Base-by-base conservation (phyloP, 768 basidiomycete species). In the Tulasnella sp. region DNA sequence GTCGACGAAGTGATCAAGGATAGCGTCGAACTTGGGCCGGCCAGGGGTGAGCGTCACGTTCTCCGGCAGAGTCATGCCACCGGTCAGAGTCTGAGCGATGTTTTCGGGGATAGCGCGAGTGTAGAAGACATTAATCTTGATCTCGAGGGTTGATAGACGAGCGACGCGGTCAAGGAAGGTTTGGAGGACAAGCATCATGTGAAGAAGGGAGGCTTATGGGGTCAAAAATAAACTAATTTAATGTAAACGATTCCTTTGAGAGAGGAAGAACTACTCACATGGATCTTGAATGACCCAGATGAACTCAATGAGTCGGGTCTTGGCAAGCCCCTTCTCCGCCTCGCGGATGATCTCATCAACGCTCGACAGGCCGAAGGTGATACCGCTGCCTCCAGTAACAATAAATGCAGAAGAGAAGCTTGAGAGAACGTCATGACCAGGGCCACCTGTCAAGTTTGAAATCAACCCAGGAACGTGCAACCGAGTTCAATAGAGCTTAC, bases 311-410 rank as follows among this genome's bases (percentile, higher is more conserved):
- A 83, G 77, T 74, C 87, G 85, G 12, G 86, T 81, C 64, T 87
- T 83, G 67, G 86, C 86, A 36, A 80, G 79, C 9, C 86, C 85
- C 14, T 79, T 78, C 0, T 83, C 79, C 73, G 78, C 79, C 69
- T 80, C 78, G 75, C 79, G 79, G 39, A 92, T 83, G 32, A 93
- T 82, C 69, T 92, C 90, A 72, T 89, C 84, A 11, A 89, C 83
- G 1, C 84, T 80, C 9, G 86, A 83, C 37, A 92, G 83, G 0
- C 85, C 85, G 73, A 89, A 90, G 0, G 90, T 87, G 77, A 94
- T 89, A 1, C 92, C 92, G 72, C 88, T 89, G 3, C 92, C 92
- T 2, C 89, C 92, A 19, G 84, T 87, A n/a, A 92, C 78, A 75
- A 92, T 84, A 37, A 92, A 80, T 0, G 88, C 87, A 3, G 85